Evolutionary conservation across 2,329 filamentous ascomycete species (phyloP), one percentile per base, ranked within the genome.

Genomic region (Paracoccidioides lutzii): DNA sequence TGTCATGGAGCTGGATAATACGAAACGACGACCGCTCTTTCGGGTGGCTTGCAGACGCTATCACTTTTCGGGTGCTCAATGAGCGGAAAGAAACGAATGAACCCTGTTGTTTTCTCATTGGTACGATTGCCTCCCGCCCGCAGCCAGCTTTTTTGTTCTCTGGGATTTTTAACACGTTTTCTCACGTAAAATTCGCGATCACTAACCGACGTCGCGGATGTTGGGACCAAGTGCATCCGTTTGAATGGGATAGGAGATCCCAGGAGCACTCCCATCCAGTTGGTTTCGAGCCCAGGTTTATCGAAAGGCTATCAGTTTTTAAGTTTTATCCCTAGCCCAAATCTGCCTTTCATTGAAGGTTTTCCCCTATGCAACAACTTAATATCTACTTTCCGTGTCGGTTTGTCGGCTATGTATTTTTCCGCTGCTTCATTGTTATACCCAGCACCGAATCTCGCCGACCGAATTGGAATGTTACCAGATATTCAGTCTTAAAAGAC

Each of bases 1-100:
- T n/a, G 49, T 52, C 49, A 40, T 52, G 49, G 35, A 41, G 49
- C 15, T 52, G 49, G 49, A 52, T 42, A 52, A 41, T 42, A 41
- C 38, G 22, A 33, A 30, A n/a, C 42, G n/a, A n/a, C n/a, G 5
- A n/a, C 22, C 15, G 10, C 42, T 42, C 15, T 51, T 42, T 33
- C 22, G 49, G 28, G 49, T 52, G 49, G 49, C 49, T 52, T 38
- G 12, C 7, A 41, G 41, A 42, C 38, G 37, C 49, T 52, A 52
- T 52, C 38, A 1, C 49, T 40, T 12, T 42, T 52, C 38, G 49
- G 48, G 49, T 15, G 30, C 38, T 52, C 38, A 52, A 52, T 52
- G 37, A 41, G 37, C 22, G 35, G 41, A 3, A 41, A 10, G n/a
- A 6, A 28, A 7, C 5, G 12, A 15, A 48, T 45, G 43, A 33